phyloP scores from a whole-genome alignment of 306 rosid genomes.

The Cucurbita argyrosperma region DNA sequence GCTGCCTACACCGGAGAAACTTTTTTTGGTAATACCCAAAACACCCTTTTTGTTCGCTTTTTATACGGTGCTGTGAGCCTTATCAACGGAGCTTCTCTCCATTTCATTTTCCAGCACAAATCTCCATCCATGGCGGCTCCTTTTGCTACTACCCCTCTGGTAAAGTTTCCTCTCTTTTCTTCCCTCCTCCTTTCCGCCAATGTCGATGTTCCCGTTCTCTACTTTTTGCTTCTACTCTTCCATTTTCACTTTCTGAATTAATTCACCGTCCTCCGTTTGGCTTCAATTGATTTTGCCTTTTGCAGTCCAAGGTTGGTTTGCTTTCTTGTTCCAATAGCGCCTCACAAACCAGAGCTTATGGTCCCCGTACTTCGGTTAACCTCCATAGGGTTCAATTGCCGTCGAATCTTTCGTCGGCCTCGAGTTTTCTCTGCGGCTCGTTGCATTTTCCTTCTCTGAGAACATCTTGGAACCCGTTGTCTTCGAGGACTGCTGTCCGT shows the following conservation, averaged over 20 bases:
- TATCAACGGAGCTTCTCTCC: not conserved
- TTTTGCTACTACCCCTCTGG: slow-evolving; percentile 23
- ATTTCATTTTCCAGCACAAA: not conserved
- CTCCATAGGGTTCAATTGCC: slow-evolving; percentile 5
- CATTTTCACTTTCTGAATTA: not conserved
- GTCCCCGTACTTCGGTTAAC: slow-evolving; percentile 10
- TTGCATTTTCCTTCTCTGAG: slow-evolving; percentile 13
- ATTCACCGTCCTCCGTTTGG: not conserved
- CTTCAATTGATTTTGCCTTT: not conserved
- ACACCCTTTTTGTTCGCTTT: not conserved
- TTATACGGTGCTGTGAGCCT: not conserved
- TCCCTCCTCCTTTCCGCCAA: too few species aligned
- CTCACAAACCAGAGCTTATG: slow-evolving; percentile 9
- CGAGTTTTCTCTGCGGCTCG: slow-evolving; percentile 14
- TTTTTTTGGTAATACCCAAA: not conserved
- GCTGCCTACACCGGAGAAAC: not conserved
- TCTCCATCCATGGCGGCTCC: slow-evolving; percentile 33
- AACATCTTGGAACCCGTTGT: slow-evolving; percentile 12
- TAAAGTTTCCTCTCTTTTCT: not conserved
- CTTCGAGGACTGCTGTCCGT: slow-evolving; percentile 9
- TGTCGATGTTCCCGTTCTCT: not conserved
- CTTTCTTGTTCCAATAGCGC: slow-evolving; percentile 11
- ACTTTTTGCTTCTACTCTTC: not conserved
- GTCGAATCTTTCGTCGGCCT: slow-evolving; percentile 12
- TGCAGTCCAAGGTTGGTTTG: slow-evolving; percentile 29